Evolutionary conservation across 2,329 filamentous ascomycete genomes (phyloP), one percentile per base, ranked within the genome.

Genomic region (Xylaria multiplex): DNA sequence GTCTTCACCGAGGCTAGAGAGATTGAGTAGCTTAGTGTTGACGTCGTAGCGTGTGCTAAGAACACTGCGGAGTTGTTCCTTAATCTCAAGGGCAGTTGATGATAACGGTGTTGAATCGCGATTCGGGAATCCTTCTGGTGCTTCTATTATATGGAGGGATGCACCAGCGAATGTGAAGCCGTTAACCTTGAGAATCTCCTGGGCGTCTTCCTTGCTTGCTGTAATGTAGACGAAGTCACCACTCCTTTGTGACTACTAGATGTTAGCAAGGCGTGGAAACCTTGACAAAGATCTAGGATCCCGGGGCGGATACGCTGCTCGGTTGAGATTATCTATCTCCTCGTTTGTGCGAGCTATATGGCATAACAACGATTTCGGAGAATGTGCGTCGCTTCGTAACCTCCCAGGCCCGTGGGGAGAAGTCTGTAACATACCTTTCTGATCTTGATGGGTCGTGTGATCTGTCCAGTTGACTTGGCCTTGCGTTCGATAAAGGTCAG

Each of bases 1-100:
- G 73, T 98, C 95, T 54, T 86, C 82, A 37, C 87, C 90, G 9
- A 98, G 86, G 1, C 86, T 83, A n/a, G 93, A 93, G 9, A 99
- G 87, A 75, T 97, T 89, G 45, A 98, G 85, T 0, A 97, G 82
- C 79, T 96, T 97, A 59, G 83, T 82, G 6, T 84, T 83, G 16
- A 85, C 79, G 67, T 91, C 83, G 79, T 97, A 98, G 55, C 96
- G 90, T 60, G 87, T 85, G 61, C 85, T 85, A 14, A 99, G 84
- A 68, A 97, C 90, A 16, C 81, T 80, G 70, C 88, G 88, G 64
- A 97, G 85, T 70, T 90, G 88, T 27, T 86, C 82, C 76, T 90
- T 90, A n/a, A 88, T 85, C 70, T 91, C 87, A 56, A 86, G 81
- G 2, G 88, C 83, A 50, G 81, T 80, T 43, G 81, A 79, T 19